Evolutionary conservation across 768 basidiomycete species (phyloP), one percentile per base, ranked within the genome.

Genomic region (Tubosaeta brunneosetosa): DNA sequence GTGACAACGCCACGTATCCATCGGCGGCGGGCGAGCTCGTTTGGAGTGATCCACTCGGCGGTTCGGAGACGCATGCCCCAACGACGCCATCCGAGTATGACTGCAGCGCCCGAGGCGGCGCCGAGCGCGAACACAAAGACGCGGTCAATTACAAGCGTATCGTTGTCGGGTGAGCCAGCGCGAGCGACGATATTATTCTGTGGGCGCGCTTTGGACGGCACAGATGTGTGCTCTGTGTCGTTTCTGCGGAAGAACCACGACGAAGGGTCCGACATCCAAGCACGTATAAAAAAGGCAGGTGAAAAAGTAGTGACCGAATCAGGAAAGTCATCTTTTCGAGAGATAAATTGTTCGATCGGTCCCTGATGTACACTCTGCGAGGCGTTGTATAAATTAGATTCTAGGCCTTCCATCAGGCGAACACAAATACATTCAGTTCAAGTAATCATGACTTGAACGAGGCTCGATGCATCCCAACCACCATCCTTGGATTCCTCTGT

Each of bases 1-100:
- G 91, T 92, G 27, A 94, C 93, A 5, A 83, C 71, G 3, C 94
- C 94, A 53, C 80, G 85, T 33, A 95, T 71, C 84, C 86, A 88
- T 29, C 81, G 75, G 45, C 74, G 78, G 55, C 76, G 73, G 26
- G 69, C 67, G 42, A 93, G 68, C 38, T 83, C 67, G 47, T 79
- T 72, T 0, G 85, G 84, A 0, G 86, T 86, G 32, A 94, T 73
- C 77, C 83, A 89, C 17, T 87, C 85, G 27, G 77, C 76, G 55
- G 79, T 88, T 34, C 65, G 71, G 31, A 92, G 77, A 14, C 93
- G 74, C 47, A 74, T 75, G 32, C 81, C 78, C 64, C 76, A 82
- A 22, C 84, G 75, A 22, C 61, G 60, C 62, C 82, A 81, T 0
- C 78, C 49, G n/a, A 70, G 37, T 7, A 55, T 13, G 6, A 49